A percentile compares a stretch with the other conserved stretches of the same genome.
phyloP scores from a whole-genome alignment of 2,329 filamentous ascomycete genomes.

The Mollisia scopiformis region DNA sequence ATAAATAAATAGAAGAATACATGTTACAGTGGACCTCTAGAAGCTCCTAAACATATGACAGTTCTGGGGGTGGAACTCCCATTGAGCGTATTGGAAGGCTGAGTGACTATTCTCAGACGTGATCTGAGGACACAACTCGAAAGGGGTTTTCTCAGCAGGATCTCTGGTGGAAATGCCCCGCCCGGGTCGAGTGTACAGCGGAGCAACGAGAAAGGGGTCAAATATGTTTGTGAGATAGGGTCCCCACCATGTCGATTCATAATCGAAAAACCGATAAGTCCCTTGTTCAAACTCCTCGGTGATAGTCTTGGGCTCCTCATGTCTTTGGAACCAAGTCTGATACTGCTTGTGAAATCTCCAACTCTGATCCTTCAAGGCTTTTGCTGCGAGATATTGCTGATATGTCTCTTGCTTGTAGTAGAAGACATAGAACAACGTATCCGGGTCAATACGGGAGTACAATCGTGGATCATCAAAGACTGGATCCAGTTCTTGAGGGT shows the following conservation, averaged over 20 bases:
- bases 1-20: not conserved
- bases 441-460: slow-evolving; percentile 88
- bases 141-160: not conserved
- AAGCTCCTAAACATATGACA: not conserved
- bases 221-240: slow-evolving; percentile 5
- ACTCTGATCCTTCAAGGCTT: slow-evolving; percentile 96
- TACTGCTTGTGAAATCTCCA: slow-evolving; percentile 99
- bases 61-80: not conserved
- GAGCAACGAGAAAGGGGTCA: slow-evolving; percentile 1
- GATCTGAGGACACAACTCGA: not conserved
- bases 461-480: slow-evolving; percentile 91
- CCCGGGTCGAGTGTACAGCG: not conserved
- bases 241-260: slow-evolving; percentile 95
- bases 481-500: slow-evolving; percentile 87
- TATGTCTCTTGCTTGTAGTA: slow-evolving; percentile 98
- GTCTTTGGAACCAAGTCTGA: slow-evolving; percentile 98
- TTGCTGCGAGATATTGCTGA: slow-evolving; percentile 93
- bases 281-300: slow-evolving; percentile 99
- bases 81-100: not conserved
- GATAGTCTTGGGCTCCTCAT: slow-evolving; percentile 98
- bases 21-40: not conserved
- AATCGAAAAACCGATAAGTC: slow-evolving; percentile 99
- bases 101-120: not conserved
- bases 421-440: slow-evolving; percentile 97
- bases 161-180: not conserved